Base-by-base conservation (phyloP, 1,139 yeast genomes). In the Pneumocystis canis region DNA sequence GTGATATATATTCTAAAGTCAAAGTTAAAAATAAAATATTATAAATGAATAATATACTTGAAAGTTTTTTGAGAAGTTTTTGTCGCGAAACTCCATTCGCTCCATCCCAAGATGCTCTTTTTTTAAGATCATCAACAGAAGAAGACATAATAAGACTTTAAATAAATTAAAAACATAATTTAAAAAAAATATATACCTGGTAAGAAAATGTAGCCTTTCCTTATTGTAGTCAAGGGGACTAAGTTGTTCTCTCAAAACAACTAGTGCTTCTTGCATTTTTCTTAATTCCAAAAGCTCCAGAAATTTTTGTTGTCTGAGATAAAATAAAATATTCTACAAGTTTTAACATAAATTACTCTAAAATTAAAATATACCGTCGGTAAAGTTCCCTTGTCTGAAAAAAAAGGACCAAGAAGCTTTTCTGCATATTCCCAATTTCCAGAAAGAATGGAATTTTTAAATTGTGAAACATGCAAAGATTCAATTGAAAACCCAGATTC, bases 351-450 rank as follows among this genome's bases (percentile, higher is more conserved):
- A 62, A 41, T 65, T 64, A 33, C 62, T 65, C 20, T 16, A 5
- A 18, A 62, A 62, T 39, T 65, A 63, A 32, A 59, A 60, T 33
- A 62, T 25, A 63, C 62, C 35, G 65, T 39, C n/a, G 59, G 64
- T 60, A 67, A 70, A 11, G 69, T 64, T 39, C 66, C 65, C 11
- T 69, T 68, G 58, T 68, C 68, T 30, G 77, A 70, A 58, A 72
- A 71, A 35, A 78, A 66, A 1, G 69, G 63, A 20, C 67, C 69
- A 60, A 79, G 70, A n/a, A 70, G 62, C 16, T 67, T 62, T 62
- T 76, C 79, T 0, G 82, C 80, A 2, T 65, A 66, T 7, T 73
- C 74, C 76, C 80, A 81, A 1, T 73, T 69, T 2, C 84, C 84
- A 5, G 67, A 61, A 30, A 73, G 69, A n/a, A 82, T 71, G 5